phyloP scores from a whole-genome alignment of 345 rosid species.

The Microcos paniculata region DNA sequence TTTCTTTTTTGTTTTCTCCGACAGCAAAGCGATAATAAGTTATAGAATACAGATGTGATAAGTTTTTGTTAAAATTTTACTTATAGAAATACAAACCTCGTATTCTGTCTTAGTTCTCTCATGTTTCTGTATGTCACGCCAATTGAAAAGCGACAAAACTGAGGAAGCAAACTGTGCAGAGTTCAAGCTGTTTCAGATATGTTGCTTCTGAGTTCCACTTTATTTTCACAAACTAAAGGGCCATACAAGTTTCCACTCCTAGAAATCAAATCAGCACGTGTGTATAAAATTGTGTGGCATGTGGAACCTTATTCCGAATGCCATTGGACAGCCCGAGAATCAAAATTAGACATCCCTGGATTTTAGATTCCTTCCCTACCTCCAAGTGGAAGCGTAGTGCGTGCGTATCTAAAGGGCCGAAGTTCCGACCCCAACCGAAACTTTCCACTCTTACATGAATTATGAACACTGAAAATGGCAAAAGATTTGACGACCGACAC shows the following conservation, averaged over 20 bases:
- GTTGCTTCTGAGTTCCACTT: not conserved
- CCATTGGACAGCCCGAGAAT: not conserved
- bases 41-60: not conserved
- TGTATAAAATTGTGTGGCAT: not conserved
- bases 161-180: not conserved
- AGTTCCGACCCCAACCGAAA: not conserved
- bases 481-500: not conserved
- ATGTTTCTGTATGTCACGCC: not conserved
- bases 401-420: not conserved
- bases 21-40: not conserved
- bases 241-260: not conserved
- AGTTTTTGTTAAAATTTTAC: not conserved
- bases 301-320: not conserved
- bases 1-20: not conserved
- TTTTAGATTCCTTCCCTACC: not conserved
- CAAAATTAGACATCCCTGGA: not conserved
- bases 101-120: not conserved
- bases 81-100: not conserved
- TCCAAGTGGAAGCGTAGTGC: not conserved
- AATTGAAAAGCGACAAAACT: not conserved
- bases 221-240: not conserved
- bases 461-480: not conserved
- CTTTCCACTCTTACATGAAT: not conserved
- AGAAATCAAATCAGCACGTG: not conserved
- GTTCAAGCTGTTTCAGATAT: not conserved